Base-by-base conservation (phyloP, 345 rosid species). In the Combretum micranthum region DNA sequence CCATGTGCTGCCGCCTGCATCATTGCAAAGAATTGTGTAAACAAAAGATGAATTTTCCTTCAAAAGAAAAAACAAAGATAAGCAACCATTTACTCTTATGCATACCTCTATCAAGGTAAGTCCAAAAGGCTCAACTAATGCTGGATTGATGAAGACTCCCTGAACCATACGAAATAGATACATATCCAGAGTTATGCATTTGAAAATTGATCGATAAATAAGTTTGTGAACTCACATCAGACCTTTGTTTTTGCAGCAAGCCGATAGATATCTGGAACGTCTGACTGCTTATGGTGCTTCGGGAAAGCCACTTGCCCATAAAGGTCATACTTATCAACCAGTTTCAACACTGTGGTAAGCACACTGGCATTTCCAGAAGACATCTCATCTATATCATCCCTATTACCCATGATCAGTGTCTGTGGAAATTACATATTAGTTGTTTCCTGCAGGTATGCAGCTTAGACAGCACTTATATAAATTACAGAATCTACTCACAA, bases 111-210 rank as follows among this genome's bases (percentile, higher is more conserved):
- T 93, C 65, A 88, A 76, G 16, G 99, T 93, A 62, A 88, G 97
- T 45, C 99, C 99, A 72, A 88, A 93, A 37, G 99, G 99, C 63
- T 93, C 99, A 18, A 93, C 96, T 66, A 93, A 56, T 52, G 97
- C 99, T 18, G 99, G 99, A 69, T 93, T 93, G 25, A 93, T 93
- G 76, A 93, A 93, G 67, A 93, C 99, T 53, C 99, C 99, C 77
- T 86, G 84, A 59, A 59, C 67, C 23, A 62, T 53, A 53, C 42
- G n/a, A 49, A 47, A n/a, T 16, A 47, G 16, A 15, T 50, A 69
- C 46, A 49, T 45, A 32, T 58, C 32, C 58, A 42, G 39, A 52
- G 57, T 45, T 47, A 56, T 17, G 26, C 46, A 54, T 58, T 13
- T 52, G 39, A 13, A 55, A 15, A 10, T 2, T 0, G 21, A 21